Evolutionary conservation across 768 basidiomycete genomes (phyloP).

Genomic region (Termitomyces sp.): DNA sequence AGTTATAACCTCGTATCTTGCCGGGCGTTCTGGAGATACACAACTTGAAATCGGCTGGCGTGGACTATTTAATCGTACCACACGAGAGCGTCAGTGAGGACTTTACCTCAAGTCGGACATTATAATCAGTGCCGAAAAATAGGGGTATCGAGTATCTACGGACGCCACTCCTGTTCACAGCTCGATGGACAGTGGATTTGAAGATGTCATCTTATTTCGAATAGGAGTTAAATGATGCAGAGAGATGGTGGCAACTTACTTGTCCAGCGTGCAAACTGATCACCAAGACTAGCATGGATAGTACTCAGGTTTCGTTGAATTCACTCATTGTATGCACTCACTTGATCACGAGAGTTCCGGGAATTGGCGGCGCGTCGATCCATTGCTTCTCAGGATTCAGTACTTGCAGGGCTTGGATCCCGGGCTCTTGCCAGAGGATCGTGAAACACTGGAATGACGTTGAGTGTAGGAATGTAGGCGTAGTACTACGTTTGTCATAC

Average conservation of each 20-base stretch:
- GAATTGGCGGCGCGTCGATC: slow-evolving; percentile 76
- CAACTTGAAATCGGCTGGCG: slow-evolving; percentile 50
- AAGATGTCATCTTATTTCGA: slow-evolving; percentile 73
- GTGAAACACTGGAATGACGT: slow-evolving; percentile 59
- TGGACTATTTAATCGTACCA: not conserved
- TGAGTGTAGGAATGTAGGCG: not conserved
- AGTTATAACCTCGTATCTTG: slow-evolving; percentile 65
- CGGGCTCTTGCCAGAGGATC: slow-evolving; percentile 77
- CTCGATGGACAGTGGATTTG: slow-evolving; percentile 87
- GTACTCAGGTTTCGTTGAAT: not conserved
- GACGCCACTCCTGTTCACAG: slow-evolving; percentile 66
- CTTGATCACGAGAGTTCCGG: slow-evolving; percentile 88
- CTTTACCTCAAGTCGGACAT: slow-evolving; percentile 71
- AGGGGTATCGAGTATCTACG: slow-evolving; percentile 81
- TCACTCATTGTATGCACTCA: slow-evolving; percentile 22
- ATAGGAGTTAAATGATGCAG: not conserved
- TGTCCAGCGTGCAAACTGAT: slow-evolving; percentile 87
- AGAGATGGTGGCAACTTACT: slow-evolving; percentile 36
- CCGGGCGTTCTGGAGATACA: slow-evolving; percentile 31
- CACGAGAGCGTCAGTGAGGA: not conserved
- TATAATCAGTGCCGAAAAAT: slow-evolving; percentile 88
- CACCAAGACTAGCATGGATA: slow-evolving; percentile 52
- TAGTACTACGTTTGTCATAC: slow-evolving; percentile 19
- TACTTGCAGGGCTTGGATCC: slow-evolving; percentile 74
- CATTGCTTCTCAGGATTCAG: slow-evolving; percentile 72